Percentiles rank a stretch among this genome's conserved stretches.
These are phyloP conservation scores for Fusarium nodosum DNA, from an alignment of 2,329 filamentous ascomycete genomes.

Conservation along the genomic window DNA sequence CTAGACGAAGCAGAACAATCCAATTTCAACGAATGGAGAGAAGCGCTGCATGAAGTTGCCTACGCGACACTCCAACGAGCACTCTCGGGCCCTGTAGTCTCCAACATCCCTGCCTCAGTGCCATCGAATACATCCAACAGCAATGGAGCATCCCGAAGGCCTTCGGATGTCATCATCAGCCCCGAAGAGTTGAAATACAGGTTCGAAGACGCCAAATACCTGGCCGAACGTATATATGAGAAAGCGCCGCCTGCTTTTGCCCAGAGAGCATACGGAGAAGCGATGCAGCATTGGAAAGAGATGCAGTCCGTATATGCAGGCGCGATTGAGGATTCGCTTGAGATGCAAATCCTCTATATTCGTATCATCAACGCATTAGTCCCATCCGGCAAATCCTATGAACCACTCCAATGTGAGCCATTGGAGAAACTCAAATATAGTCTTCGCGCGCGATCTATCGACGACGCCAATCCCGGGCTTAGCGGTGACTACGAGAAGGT, in stretches of 20 bases:
- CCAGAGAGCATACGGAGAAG: slow-evolving; percentile 26
- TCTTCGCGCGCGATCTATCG: neutral
- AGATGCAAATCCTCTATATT: slow-evolving; percentile 8
- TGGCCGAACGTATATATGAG: too few relatives aligned
- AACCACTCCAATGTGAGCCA: slow-evolving; percentile 7
- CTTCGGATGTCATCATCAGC: slow-evolving; percentile 6
- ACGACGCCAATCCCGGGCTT: neutral
- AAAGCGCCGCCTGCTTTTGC: too few relatives aligned
- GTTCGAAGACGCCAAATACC: too few relatives aligned
- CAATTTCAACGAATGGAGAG: slow-evolving; percentile 6
- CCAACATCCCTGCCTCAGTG: neutral
- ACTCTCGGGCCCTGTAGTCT: neutral
- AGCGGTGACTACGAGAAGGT: slow-evolving; percentile 10
- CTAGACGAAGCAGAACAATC: neutral
- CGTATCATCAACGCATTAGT: slow-evolving; percentile 19
- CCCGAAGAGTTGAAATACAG: slow-evolving; percentile 5
- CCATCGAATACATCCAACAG: neutral
- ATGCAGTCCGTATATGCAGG: too few relatives aligned
- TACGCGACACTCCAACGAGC: slow-evolving; percentile 7
- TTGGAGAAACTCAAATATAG: slow-evolving; percentile 4
- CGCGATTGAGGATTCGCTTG: too few relatives aligned
- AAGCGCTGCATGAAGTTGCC: slow-evolving; percentile 18
- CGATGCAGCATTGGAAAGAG: slow-evolving; percentile 1
- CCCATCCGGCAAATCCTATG: neutral
- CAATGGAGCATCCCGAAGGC: neutral